phyloP scores from a whole-genome alignment of 768 basidiomycete genomes.

The Grammothele lineata region DNA sequence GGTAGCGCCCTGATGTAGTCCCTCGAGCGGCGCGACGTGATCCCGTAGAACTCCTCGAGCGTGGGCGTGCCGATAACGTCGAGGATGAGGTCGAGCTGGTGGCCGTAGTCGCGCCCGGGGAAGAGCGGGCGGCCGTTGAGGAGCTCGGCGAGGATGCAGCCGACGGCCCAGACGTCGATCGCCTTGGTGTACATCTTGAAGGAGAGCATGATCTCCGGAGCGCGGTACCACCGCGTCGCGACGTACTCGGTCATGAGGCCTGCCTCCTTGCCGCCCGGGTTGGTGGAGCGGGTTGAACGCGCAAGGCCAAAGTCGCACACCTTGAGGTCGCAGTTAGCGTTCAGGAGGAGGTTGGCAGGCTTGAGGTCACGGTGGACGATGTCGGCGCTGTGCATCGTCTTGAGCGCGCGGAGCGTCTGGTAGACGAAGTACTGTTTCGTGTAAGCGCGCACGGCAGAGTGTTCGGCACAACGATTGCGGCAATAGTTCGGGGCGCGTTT shows the following conservation, averaged over 20 bases:
- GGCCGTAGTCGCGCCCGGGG: constrained; percentile 83
- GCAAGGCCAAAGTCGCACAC: constrained; percentile 89
- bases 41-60: constrained; percentile 87
- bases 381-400: constrained; percentile 85
- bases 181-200: constrained; percentile 88
- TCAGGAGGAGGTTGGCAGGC: constrained; percentile 83
- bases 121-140: constrained; percentile 79
- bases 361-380: constrained; percentile 79
- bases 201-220: constrained; percentile 92
- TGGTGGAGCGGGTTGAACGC: constrained; percentile 54
- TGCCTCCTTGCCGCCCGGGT: constrained; percentile 53
- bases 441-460: neutral
- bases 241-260: constrained; percentile 83
- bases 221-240: constrained; percentile 90
- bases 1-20: constrained; percentile 87
- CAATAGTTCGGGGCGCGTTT: neutral
- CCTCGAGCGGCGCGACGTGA: constrained; percentile 77
- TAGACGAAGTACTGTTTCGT: constrained; percentile 67
- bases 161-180: constrained; percentile 75
- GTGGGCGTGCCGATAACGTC: constrained; percentile 88
- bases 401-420: constrained; percentile 81
- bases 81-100: constrained; percentile 84
- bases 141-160: constrained; percentile 79
- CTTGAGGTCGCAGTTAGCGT: constrained; percentile 87
- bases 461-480: neutral